Evolutionary conservation across 2,329 filamentous ascomycete genomes (phyloP), one percentile per base, ranked within the genome.

Genomic region (Chrysosporium keratinophilum): DNA sequence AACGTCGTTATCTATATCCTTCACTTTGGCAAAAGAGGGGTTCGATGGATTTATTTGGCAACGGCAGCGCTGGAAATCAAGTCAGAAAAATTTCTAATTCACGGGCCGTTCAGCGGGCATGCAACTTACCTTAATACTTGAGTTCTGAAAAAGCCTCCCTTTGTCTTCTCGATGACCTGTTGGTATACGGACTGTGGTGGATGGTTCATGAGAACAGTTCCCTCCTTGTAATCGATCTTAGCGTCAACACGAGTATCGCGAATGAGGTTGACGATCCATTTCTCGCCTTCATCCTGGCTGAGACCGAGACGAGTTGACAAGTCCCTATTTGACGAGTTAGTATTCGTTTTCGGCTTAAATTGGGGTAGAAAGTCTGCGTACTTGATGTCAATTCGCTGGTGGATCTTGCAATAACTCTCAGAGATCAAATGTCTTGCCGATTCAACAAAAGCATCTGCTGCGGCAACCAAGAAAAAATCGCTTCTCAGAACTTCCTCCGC

Each of bases 191-290:
- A 95, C 77, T 94, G 93, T 58, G 93, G 91, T 50, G 91, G 93
- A 76, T 98, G 93, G 78, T 98, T 97, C 91, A 98, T 98, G 63
- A 97, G 83, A 51, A 98, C 93, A 52, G 93, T 97, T 67, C 93
- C 93, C 74, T 95, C 88, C 78, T 97, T 88, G 77, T 95, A 96
- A 76, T 98, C 93, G 69, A 97, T 97, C 82, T 98, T 98, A 66
- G 93, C 93, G 68, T 98, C 93, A 59, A 98, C 87, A 59, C 90
- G 82, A 20, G 93, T 98, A 74, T 98, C 93, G 60, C 93, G 85
- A 74, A 98, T 98, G 60, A 98, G 80, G 78, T 98, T 98, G 64
- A 98, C 93, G 67, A 98, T 98, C 93, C 93, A 98, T 79, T 98
- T 98, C 82, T 98, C 93, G 65, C 93, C 93, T 67, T 97, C 93